Base-by-base conservation (phyloP, 1,139 yeast genomes). In the Diutina mesorugosa region DNA sequence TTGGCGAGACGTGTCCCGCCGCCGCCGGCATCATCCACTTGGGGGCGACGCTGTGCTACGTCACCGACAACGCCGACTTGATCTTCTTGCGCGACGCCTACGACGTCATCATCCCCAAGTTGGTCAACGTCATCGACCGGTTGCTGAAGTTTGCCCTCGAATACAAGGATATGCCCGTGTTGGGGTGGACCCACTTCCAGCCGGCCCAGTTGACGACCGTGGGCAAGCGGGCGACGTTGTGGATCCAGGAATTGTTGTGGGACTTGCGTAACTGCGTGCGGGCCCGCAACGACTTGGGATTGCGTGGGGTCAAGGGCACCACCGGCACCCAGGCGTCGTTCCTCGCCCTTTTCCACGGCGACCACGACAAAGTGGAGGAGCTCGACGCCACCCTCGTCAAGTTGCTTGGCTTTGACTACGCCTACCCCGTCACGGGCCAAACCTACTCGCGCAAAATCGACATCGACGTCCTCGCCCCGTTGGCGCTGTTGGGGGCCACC, bases 111-210 rank as follows among this genome's bases (percentile, higher is more conserved):
- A 90, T 93, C 69, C 97, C 97, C 61, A 93, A 93, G 73, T 81
- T 93, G 66, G 98, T 90, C 65, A 93, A 93, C 66, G 99, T 95
- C 61, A 93, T 93, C 66, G 87, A 91, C 77, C 84, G 96, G 72
- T 79, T 93, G 70, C 75, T 91, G 59, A 77, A 87, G 69, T 93
- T 95, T 72, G 98, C 99, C 56, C 68, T 90, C 62, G 84, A 88
- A 70, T 83, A 93, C 78, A 93, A 93, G 77, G 98, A 93, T 71
- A 74, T 90, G 72, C 99, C 99, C 53, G 97, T 91, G 55, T 81
- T 93, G 63, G 99, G 99, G 48, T 93, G 98, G 97, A 93, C 99
- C 59, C 99, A 93, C 73, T 93, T 93, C 83, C 99, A 93, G 76
- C 99, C 99, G 26, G 99, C 99, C 58, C 99, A 93, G 77, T 82